phyloP scores from a whole-genome alignment of 768 basidiomycete genomes.

The Basidioascus undulatus region DNA sequence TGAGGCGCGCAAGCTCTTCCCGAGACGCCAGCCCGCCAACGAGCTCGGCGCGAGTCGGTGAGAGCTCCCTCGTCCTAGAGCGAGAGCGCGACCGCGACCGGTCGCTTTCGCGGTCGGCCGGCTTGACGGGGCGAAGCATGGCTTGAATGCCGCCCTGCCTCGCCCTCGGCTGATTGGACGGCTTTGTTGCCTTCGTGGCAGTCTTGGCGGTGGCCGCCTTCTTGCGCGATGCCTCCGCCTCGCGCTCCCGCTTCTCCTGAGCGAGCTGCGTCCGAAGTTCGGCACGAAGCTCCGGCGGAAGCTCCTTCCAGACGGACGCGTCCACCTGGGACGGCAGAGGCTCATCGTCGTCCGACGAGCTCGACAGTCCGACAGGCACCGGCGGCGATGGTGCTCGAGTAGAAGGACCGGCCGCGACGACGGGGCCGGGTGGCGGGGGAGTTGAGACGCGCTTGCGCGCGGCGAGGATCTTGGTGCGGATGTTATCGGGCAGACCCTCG shows the following conservation, averaged over 20 bases:
- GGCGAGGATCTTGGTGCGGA: conserved; percentile 16
- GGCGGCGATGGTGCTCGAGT: no score
- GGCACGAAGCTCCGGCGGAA: conserved; percentile 41
- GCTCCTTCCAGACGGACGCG: conserved; percentile 37
- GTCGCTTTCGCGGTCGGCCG: no score
- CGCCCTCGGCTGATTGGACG: conserved; percentile 4
- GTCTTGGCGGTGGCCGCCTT: background rate
- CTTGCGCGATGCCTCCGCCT: conserved; percentile 14
- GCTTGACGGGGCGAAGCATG: conserved; percentile 34
- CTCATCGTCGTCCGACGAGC: no score
- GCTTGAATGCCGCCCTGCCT: conserved; percentile 18
- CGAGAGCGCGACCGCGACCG: conserved; percentile 42
- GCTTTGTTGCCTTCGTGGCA: background rate
- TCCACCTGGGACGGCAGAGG: conserved; percentile 60
- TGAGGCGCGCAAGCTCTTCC: conserved; percentile 34
- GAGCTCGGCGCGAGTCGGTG: conserved; percentile 20
- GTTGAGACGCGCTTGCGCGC: background rate
- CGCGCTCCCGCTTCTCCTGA: conserved; percentile 28
- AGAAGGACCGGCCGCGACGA: conserved; percentile 15
- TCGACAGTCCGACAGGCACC: no score
- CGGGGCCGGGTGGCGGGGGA: background rate
- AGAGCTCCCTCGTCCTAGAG: conserved; percentile 22
- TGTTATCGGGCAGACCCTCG: conserved; percentile 18
- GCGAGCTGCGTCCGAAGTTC: conserved; percentile 42
- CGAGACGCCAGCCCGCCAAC: conserved; percentile 18